A percentile compares a stretch with the other conserved stretches of the same genome.
Evolutionary conservation across 495 filamentous ascomycete genomes (phyloP).

Genomic region (Aspergillus sparsus): DNA sequence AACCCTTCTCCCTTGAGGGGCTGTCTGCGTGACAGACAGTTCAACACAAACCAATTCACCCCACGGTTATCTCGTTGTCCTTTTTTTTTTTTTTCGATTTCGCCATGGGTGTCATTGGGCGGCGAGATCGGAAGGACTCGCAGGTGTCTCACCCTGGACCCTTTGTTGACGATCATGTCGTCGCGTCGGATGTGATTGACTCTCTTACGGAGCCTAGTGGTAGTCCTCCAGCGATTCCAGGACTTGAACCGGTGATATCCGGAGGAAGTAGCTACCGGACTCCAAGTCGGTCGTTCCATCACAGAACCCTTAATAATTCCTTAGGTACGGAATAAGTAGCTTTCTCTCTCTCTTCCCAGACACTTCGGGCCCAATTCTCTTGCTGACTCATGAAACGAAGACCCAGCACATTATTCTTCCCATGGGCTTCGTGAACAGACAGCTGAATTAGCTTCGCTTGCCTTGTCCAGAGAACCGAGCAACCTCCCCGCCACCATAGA

Average conservation of each 20-base stretch:
- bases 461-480: conserved; percentile 59
- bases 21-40: conserved; percentile 7
- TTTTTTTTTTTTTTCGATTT: not conserved
- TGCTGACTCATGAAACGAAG: conserved; percentile 36
- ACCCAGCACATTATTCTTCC: conserved; percentile 69
- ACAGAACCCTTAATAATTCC: conserved; percentile 66
- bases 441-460: conserved; percentile 83
- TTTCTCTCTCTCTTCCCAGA: too few relatives aligned
- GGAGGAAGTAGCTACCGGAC: conserved; percentile 57
- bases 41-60: not conserved
- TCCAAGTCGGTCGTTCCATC: conserved; percentile 76
- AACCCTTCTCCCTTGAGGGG: not conserved
- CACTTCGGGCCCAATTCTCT: not conserved
- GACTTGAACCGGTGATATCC: conserved; percentile 40
- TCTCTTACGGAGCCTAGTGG: conserved; percentile 37
- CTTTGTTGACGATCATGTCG: conserved; percentile 27
- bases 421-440: conserved; percentile 85
- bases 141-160: conserved; percentile 29
- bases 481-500: conserved; percentile 39
- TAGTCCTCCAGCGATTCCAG: conserved; percentile 34
- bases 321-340: conserved; percentile 50
- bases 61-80: not conserved
- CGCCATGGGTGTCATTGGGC: conserved; percentile 41
- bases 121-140: conserved; percentile 41
- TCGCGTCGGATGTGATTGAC: conserved; percentile 26